A percentile compares a stretch with the other conserved stretches of the same genome.
phyloP scores from a whole-genome alignment of 2,329 filamentous ascomycete species.

The Xenoacremonium recifei region DNA sequence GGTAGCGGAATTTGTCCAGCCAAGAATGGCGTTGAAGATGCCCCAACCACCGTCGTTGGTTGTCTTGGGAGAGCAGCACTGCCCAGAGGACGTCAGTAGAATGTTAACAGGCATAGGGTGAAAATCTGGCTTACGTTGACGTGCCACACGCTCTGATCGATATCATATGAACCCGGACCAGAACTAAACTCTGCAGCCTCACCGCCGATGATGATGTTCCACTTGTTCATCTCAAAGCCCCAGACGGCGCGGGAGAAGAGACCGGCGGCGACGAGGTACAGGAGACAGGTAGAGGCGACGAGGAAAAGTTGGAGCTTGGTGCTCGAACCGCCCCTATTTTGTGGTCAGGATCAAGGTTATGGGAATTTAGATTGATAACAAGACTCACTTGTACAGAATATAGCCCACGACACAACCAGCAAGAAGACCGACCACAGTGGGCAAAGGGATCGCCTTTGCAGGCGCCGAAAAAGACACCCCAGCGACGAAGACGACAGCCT shows the following conservation, averaged over 20 bases:
- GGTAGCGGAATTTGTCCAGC: constrained; percentile 86
- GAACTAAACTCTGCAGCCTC: constrained; percentile 48
- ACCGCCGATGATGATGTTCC: constrained; percentile 63
- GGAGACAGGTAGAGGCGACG: constrained; percentile 76
- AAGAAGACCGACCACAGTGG: constrained; percentile 69
- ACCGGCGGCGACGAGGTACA: constrained; percentile 82
- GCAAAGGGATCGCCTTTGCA: constrained; percentile 73
- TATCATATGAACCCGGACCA: constrained; percentile 77
- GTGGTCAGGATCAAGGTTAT: neutral
- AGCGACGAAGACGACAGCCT: constrained; percentile 82
- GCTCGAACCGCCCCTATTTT: constrained; percentile 39
- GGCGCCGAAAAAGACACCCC: constrained; percentile 78
- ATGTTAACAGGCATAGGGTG: neutral
- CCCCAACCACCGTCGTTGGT: constrained; percentile 79
- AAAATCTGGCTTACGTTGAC: constrained; percentile 71
- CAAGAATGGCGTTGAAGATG: constrained; percentile 81
- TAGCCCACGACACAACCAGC: constrained; percentile 69
- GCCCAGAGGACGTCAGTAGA: neutral
- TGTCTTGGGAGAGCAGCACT: constrained; percentile 74
- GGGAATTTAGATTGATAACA: neutral
- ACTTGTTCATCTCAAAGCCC: constrained; percentile 69
- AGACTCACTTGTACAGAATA: constrained; percentile 71
- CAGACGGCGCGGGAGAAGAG: constrained; percentile 77
- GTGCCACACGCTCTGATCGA: constrained; percentile 76
- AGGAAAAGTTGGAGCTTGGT: constrained; percentile 67